Conservation (phyloP, 2,329 filamentous ascomycete genomes). For the Fusarium hostae region DNA sequence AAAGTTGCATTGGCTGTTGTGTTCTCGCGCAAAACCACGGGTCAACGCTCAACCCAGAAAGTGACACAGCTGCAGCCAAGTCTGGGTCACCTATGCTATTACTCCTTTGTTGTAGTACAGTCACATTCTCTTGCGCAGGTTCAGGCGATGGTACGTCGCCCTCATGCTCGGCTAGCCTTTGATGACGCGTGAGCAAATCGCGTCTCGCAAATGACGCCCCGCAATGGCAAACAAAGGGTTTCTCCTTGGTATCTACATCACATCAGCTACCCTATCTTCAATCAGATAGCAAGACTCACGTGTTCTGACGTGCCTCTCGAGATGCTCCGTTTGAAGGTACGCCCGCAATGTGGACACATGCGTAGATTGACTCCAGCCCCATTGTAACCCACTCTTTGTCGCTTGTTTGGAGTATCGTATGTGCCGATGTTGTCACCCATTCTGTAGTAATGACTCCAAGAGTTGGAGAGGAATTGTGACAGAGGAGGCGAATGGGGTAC, state of each 20-base stretch:
- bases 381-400: slow-evolving; percentile 21
- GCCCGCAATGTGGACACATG: slow-evolving; percentile 55
- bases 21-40: slow-evolving; percentile 13
- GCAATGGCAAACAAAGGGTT: slow-evolving; percentile 58
- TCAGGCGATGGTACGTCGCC: neutral
- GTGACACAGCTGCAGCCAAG: slow-evolving; percentile 5
- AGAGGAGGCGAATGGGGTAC: slow-evolving; percentile 4
- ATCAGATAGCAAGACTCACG: slow-evolving; percentile 47
- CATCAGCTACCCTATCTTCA: neutral
- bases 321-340: slow-evolving; percentile 58
- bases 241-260: slow-evolving; percentile 58
- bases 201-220: slow-evolving; percentile 58
- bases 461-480: slow-evolving; percentile 2
- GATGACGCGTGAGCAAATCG: slow-evolving; percentile 58
- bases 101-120: neutral
- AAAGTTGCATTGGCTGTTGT: slow-evolving; percentile 6
- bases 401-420: slow-evolving; percentile 17
- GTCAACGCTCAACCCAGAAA: neutral
- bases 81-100: neutral
- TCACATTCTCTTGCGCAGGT: neutral
- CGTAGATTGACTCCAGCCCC: slow-evolving; percentile 32
- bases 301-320: slow-evolving; percentile 59
- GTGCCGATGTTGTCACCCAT: neutral
- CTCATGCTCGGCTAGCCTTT: slow-evolving; percentile 34
- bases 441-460: slow-evolving; percentile 5